Conservation (phyloP, 768 basidiomycete species). For the Pisolithus sp. region DNA sequence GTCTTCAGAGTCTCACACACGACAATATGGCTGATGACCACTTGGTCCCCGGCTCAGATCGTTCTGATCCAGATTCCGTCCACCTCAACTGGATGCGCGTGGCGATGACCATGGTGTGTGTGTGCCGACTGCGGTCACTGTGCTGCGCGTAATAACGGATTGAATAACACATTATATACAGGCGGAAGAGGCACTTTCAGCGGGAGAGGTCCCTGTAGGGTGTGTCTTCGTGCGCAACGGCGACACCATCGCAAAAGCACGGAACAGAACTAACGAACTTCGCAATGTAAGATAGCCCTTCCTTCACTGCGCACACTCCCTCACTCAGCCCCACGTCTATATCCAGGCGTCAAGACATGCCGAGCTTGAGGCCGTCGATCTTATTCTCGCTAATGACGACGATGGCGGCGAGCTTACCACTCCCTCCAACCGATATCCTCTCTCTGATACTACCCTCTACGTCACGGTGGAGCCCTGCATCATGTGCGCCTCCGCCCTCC, state of each 20-base stretch:
- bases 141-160: background rate
- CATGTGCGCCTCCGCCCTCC: slow-evolving; percentile 95
- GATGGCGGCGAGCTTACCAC: slow-evolving; percentile 49
- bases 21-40: no score
- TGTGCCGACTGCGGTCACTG: background rate
- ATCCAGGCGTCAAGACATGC: slow-evolving; percentile 91
- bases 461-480: slow-evolving; percentile 99
- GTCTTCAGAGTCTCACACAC: no score
- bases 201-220: slow-evolving; percentile 91
- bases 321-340: background rate
- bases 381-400: slow-evolving; percentile 57
- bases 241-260: slow-evolving; percentile 73
- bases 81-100: slow-evolving; percentile 73
- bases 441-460: slow-evolving; percentile 79
- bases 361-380: slow-evolving; percentile 93
- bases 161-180: slow-evolving; percentile 24
- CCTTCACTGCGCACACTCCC: background rate
- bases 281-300: slow-evolving; percentile 59
- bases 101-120: slow-evolving; percentile 75
- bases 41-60: background rate
- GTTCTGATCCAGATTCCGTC: slow-evolving; percentile 5
- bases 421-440: slow-evolving; percentile 44
- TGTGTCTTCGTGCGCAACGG: slow-evolving; percentile 86
- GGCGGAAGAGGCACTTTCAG: slow-evolving; percentile 82
- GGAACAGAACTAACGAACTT: slow-evolving; percentile 93